Percentiles rank a stretch among this genome's conserved stretches.
Evolutionary conservation across 2,329 filamentous ascomycete species (phyloP).

Genomic region (Claviceps citrina): DNA sequence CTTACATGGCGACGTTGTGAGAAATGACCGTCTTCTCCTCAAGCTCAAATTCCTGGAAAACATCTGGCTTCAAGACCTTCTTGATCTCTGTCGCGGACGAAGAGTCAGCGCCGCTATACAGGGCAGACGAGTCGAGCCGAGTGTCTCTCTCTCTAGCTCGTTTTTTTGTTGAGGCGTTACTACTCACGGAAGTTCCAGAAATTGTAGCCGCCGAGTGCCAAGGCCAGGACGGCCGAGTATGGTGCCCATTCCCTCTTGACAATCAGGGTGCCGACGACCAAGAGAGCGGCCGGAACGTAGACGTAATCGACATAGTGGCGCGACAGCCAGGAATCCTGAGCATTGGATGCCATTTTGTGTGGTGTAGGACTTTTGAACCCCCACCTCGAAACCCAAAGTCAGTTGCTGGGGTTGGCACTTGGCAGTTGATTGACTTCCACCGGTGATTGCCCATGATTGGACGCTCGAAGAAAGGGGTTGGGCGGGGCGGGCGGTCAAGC

Average conservation of each 20-base stretch:
- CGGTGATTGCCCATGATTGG: too few relatives aligned
- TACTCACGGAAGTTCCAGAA: constrained; percentile 54
- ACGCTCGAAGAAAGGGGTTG: not conserved
- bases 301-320: constrained; percentile 61
- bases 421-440: not conserved
- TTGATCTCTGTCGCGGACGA: constrained; percentile 41
- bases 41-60: constrained; percentile 84
- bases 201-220: constrained; percentile 55
- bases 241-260: constrained; percentile 64
- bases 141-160: not conserved
- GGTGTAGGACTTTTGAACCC: not conserved
- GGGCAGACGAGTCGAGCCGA: not conserved
- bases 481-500: not conserved
- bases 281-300: constrained; percentile 66
- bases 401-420: not conserved
- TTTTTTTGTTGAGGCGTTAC: not conserved
- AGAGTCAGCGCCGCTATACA: constrained; percentile 6
- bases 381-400: not conserved
- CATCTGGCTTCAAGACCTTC: constrained; percentile 72
- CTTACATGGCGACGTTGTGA: constrained; percentile 93
- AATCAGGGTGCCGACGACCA: constrained; percentile 61
- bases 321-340: constrained; percentile 25
- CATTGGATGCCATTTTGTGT: constrained; percentile 13
- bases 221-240: constrained; percentile 52
- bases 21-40: constrained; percentile 91